These are phyloP conservation scores for Blastomyces gilchristii DNA, from an alignment of 2,329 filamentous ascomycete species.

Conservation along the genomic window DNA sequence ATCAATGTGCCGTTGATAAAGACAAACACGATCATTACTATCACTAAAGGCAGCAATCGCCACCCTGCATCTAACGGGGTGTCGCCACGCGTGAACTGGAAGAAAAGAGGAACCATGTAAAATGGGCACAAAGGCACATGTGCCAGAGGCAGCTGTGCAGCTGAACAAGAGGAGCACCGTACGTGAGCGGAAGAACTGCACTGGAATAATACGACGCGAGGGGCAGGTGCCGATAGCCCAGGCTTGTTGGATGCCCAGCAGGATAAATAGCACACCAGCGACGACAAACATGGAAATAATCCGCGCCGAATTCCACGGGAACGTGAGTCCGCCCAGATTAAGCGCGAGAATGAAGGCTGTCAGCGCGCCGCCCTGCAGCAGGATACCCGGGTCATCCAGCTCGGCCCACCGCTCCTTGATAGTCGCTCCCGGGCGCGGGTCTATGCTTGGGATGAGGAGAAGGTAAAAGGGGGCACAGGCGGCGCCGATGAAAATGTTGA, in stretches of 20 bases:
- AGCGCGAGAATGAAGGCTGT: slow-evolving; percentile 39
- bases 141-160: slow-evolving; percentile 28
- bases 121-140: slow-evolving; percentile 30
- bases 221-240: slow-evolving; percentile 33
- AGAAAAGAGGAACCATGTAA: slow-evolving; percentile 48
- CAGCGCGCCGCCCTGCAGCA: slow-evolving; percentile 35
- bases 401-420: slow-evolving; percentile 19
- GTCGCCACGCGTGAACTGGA: slow-evolving; percentile 43
- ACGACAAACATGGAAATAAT: slow-evolving; percentile 42
- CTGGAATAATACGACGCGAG: slow-evolving; percentile 40
- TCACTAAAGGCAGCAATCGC: slow-evolving; percentile 26
- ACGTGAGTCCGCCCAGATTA: slow-evolving; percentile 41
- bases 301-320: slow-evolving; percentile 37
- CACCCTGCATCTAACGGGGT: slow-evolving; percentile 23
- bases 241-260: slow-evolving; percentile 39
- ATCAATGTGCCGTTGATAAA: slow-evolving; percentile 19
- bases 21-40: slow-evolving; percentile 16
- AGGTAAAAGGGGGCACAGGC: slow-evolving; percentile 34
- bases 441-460: slow-evolving; percentile 14
- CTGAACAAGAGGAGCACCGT: slow-evolving; percentile 37
- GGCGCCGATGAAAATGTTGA: slow-evolving; percentile 44
- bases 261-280: slow-evolving; percentile 35
- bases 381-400: slow-evolving; percentile 38
- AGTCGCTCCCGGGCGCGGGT: slow-evolving; percentile 18
- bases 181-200: slow-evolving; percentile 35